phyloP scores from a whole-genome alignment of 139 green algal genomes.

The Micractinium conductrix region DNA sequence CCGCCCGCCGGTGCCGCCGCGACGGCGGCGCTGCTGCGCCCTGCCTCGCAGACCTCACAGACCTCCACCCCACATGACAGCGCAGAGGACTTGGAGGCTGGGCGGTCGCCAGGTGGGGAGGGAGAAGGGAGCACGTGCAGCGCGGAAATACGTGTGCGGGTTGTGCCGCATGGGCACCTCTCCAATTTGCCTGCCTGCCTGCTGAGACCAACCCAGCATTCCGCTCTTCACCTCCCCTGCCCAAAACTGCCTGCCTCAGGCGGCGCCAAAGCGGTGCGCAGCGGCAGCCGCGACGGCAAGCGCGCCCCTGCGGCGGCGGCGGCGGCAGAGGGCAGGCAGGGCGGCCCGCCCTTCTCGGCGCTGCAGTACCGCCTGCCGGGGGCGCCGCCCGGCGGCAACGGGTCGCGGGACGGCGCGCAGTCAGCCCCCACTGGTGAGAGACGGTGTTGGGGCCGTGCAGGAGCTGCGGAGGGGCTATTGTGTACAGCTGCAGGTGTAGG shows the following conservation, averaged over 20 bases:
- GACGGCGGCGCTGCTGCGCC: no score
- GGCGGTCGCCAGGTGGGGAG: background rate
- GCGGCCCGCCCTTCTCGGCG: background rate
- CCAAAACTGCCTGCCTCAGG: no score
- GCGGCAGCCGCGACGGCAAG: background rate
- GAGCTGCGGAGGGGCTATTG: no score
- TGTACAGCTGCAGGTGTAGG: no score
- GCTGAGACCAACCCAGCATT: no score
- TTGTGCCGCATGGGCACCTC: no score
- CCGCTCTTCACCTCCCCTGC: no score
- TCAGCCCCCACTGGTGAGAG: background rate
- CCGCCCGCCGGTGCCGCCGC: background rate
- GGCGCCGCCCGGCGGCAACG: background rate
- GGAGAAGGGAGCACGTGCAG: no score
- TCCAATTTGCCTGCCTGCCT: no score
- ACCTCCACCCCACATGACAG: constrained; percentile 9
- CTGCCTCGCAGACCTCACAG: no score
- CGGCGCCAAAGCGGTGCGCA: no score
- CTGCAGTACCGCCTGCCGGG: constrained; percentile 16
- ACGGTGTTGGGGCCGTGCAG: background rate
- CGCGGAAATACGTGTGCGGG: no score
- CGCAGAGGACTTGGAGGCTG: constrained; percentile 18
- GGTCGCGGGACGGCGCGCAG: background rate
- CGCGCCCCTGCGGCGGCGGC: background rate
- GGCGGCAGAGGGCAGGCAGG: background rate